A percentile compares a stretch with the other conserved stretches of the same genome.
Conservation (phyloP, 345 rosid species). For the Populus davidiana region DNA sequence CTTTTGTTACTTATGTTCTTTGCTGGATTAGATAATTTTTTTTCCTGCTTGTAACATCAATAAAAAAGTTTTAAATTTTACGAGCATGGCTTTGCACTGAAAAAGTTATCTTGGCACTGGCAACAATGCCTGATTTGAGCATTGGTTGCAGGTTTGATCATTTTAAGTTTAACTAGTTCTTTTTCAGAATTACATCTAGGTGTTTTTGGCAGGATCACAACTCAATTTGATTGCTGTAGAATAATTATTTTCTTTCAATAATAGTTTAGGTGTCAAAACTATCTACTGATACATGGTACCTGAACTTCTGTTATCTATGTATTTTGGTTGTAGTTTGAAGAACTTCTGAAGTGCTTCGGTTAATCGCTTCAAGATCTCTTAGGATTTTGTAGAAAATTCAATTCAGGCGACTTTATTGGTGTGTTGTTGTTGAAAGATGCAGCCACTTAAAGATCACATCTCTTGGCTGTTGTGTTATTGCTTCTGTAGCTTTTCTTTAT, state of each 20-base stretch:
- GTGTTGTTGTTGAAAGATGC: neutral
- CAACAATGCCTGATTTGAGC: neutral
- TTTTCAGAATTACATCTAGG: neutral
- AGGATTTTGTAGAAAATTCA: neutral
- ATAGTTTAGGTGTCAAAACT: neutral
- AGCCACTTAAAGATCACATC: neutral
- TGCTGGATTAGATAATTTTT: no score
- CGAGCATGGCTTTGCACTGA: neutral
- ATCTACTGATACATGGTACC: neutral
- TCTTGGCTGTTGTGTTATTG: neutral
- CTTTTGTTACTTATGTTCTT: neutral
- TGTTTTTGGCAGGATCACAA: neutral
- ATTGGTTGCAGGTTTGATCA: neutral
- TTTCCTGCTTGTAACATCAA: neutral
- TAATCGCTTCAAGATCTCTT: neutral
- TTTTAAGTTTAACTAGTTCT: neutral
- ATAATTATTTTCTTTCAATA: neutral
- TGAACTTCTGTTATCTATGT: neutral
- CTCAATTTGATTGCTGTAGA: neutral
- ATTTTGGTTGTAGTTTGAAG: conserved; percentile 1
- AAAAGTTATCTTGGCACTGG: neutral
- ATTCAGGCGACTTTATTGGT: neutral
- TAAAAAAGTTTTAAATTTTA: neutral
- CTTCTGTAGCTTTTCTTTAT: no score
- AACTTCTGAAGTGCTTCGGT: neutral